A percentile compares a stretch with the other conserved stretches of the same genome.
phyloP scores from a whole-genome alignment of 441 rosid species.

The Geranium incanum region DNA sequence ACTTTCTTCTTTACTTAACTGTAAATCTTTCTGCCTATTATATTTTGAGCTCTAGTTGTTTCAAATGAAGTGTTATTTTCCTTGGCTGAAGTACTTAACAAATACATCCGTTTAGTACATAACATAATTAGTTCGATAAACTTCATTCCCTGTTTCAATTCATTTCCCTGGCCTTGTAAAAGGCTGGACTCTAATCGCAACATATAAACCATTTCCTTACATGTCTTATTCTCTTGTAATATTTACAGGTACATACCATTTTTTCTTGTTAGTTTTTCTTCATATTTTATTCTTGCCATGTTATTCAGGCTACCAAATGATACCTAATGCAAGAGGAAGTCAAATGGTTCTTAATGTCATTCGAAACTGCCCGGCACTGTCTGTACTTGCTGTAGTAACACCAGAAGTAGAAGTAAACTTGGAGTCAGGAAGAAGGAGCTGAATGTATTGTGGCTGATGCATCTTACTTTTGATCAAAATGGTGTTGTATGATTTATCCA shows the following conservation, averaged over 20 bases:
- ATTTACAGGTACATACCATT: neutral
- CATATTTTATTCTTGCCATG: neutral
- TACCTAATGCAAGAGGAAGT: conserved; percentile 39
- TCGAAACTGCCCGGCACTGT: conserved; percentile 9
- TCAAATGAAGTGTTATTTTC: no score
- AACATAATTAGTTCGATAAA: no score
- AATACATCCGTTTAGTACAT: no score
- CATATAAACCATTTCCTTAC: no score
- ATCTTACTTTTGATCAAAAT: neutral
- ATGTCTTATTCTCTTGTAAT: neutral
- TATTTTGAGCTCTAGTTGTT: no score
- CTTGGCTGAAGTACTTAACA: no score
- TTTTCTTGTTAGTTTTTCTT: neutral
- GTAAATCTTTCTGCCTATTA: no score
- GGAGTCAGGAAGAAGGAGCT: conserved; percentile 14
- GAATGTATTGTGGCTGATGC: conserved; percentile 18
- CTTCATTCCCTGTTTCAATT: no score
- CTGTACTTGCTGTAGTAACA: conserved; percentile 23
- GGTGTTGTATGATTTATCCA: conserved; percentile 3
- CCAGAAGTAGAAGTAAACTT: conserved; percentile 20
- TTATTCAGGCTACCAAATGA: conserved; percentile 56
- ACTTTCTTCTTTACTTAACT: no score
- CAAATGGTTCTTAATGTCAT: conserved; percentile 27
- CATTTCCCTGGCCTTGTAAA: no score
- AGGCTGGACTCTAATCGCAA: no score